Conservation (phyloP, 2,329 filamentous ascomycete genomes). For the Tympanopsis confertula region DNA sequence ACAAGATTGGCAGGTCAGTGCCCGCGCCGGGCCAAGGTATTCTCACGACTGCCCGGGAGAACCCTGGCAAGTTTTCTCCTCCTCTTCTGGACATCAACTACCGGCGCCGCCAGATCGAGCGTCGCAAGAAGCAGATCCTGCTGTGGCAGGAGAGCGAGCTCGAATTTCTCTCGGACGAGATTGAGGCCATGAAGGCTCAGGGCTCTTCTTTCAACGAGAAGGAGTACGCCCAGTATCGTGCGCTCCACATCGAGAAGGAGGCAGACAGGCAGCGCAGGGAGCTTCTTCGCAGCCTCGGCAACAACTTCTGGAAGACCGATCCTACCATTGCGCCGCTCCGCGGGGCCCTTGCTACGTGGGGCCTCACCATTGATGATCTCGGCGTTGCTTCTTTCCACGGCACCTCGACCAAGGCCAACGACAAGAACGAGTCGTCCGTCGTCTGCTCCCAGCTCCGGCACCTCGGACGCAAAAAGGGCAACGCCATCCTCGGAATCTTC, state of each 20-base stretch:
- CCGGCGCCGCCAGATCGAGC: conserved; percentile 84
- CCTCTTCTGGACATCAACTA: conserved; percentile 96
- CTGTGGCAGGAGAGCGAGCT: conserved; percentile 93
- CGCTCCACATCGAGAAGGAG: conserved; percentile 76
- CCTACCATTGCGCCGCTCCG: conserved; percentile 86
- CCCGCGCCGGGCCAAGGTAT: conserved; percentile 95
- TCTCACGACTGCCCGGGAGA: conserved; percentile 85
- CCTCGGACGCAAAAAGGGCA: conserved; percentile 89
- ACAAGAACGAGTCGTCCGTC: conserved; percentile 98
- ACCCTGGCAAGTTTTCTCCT: conserved; percentile 81
- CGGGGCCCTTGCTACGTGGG: conserved; percentile 93
- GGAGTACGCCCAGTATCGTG: conserved; percentile 77
- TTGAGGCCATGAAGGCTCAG: conserved; percentile 79
- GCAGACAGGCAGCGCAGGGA: conserved; percentile 86
- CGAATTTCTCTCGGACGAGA: conserved; percentile 83
- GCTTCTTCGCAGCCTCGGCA: conserved; percentile 81
- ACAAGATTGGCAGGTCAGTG: conserved; percentile 97
- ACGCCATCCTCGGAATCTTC: conserved; percentile 92
- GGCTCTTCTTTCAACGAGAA: conserved; percentile 59
- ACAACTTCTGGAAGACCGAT: conserved; percentile 98
- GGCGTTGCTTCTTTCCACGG: conserved; percentile 96
- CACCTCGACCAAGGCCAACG: conserved; percentile 95
- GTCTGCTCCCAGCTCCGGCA: conserved; percentile 93
- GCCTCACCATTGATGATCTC: conserved; percentile 91
- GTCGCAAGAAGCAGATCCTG: conserved; percentile 87